These are phyloP conservation scores for Mucuna pruriens DNA, from an alignment of 306 rosid species.

Conservation along the genomic window DNA sequence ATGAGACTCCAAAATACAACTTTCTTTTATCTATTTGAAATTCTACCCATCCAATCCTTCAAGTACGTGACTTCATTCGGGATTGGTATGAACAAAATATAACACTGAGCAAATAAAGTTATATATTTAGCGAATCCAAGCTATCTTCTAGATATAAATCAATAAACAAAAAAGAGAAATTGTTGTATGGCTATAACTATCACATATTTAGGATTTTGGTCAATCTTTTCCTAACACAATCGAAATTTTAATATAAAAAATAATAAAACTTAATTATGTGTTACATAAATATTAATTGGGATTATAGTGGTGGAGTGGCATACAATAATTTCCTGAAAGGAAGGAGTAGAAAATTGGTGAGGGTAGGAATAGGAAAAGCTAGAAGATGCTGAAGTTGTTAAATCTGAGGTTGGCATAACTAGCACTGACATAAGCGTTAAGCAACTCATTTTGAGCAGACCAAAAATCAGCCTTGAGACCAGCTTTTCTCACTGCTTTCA, in stretches of 20 bases:
- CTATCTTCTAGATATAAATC: background rate
- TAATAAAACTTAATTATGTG: too few relatives aligned
- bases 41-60: background rate
- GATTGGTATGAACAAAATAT: background rate
- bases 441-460: constrained; percentile 70
- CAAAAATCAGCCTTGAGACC: constrained; percentile 75
- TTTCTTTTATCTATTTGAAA: background rate
- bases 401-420: constrained; percentile 47
- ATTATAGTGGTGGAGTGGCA: too few relatives aligned
- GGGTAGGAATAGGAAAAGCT: background rate
- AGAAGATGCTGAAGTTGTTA: constrained; percentile 51
- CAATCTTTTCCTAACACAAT: too few relatives aligned
- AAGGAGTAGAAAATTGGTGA: background rate
- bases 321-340: too few relatives aligned
- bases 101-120: background rate
- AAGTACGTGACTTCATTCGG: background rate
- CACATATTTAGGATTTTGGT: too few relatives aligned
- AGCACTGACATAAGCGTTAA: constrained; percentile 50
- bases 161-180: too few relatives aligned
- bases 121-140: background rate
- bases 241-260: too few relatives aligned
- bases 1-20: background rate
- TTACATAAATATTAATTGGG: too few relatives aligned
- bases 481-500: constrained; percentile 65
- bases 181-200: too few relatives aligned